A percentile compares a stretch with the other conserved stretches of the same genome.
phyloP scores from a whole-genome alignment of 1,284 basidiomycete species.

The Fomes fomentarius region DNA sequence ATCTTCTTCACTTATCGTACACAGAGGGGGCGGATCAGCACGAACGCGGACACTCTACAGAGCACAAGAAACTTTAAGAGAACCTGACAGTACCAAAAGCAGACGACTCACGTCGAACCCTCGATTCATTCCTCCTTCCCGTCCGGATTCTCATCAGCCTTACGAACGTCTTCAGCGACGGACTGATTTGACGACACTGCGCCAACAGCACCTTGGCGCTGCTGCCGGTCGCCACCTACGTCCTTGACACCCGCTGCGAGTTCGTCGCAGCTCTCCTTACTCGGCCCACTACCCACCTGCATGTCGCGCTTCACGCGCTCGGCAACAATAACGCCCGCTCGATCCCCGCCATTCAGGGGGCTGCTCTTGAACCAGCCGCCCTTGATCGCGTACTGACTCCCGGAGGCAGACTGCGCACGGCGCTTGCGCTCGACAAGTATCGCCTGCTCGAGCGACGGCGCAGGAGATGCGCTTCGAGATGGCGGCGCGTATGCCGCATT shows the following conservation, averaged over 20 bases:
- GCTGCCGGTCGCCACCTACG: background rate
- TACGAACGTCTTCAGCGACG: constrained; percentile 6
- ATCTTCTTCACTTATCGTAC: no score
- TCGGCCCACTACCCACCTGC: constrained; percentile 10
- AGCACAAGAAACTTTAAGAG: no score
- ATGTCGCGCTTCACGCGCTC: constrained; percentile 41
- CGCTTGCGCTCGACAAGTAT: constrained; percentile 61
- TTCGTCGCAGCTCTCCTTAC: constrained; percentile 15
- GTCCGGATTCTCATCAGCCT: constrained; percentile 32
- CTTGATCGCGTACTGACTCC: constrained; percentile 38
- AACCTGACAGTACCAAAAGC: no score
- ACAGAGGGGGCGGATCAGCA: no score
- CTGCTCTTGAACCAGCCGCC: constrained; percentile 74
- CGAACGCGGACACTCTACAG: no score
- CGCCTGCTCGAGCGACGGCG: constrained; percentile 60
- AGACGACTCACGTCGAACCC: no score
- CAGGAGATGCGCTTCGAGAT: constrained; percentile 46
- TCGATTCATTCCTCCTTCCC: no score
- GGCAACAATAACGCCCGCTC: constrained; percentile 44
- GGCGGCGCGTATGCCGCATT: constrained; percentile 22
- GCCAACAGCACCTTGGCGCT: background rate
- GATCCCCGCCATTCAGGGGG: constrained; percentile 48
- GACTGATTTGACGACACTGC: background rate
- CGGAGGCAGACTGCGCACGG: constrained; percentile 36
- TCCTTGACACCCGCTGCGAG: background rate